These are phyloP conservation scores for Alternaria atra DNA, from an alignment of 2,329 filamentous ascomycete genomes.

Conservation along the genomic window DNA sequence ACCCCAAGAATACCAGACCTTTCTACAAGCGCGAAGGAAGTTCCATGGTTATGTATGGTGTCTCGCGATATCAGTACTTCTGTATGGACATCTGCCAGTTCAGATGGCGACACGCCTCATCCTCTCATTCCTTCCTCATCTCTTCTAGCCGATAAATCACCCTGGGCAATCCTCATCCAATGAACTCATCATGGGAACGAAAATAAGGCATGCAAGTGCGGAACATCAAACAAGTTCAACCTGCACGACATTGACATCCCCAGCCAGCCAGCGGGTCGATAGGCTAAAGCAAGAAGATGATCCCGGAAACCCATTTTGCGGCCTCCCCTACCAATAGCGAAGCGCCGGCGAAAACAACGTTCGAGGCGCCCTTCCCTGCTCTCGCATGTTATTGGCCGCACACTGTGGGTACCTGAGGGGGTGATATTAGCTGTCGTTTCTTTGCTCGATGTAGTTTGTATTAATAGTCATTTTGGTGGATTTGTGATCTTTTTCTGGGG, in stretches of 20 bases:
- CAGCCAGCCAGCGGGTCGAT: neutral
- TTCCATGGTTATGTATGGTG: neutral
- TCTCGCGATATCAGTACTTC: neutral
- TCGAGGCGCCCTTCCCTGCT: neutral
- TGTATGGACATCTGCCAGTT: neutral
- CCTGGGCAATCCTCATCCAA: neutral
- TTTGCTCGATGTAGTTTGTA: neutral
- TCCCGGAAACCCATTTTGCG: neutral
- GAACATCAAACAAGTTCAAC: neutral
- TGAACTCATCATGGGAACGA: neutral
- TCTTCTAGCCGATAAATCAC: neutral
- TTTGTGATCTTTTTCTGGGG: neutral
- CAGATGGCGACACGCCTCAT: neutral
- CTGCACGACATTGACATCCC: neutral
- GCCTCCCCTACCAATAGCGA: slow-evolving; percentile 3
- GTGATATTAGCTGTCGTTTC: slow-evolving; percentile 26
- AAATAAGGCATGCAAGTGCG: neutral
- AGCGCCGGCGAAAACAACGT: neutral
- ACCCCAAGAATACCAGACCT: neutral
- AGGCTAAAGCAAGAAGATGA: neutral
- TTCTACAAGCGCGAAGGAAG: neutral
- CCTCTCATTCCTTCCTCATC: neutral
- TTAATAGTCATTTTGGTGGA: slow-evolving; percentile 3
- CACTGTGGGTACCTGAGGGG: neutral
- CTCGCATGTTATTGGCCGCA: too few species aligned